A percentile compares a stretch with the other conserved stretches of the same genome.
Evolutionary conservation across 1,284 basidiomycete genomes (phyloP).

Genomic region (Heterobasidion parviporum): DNA sequence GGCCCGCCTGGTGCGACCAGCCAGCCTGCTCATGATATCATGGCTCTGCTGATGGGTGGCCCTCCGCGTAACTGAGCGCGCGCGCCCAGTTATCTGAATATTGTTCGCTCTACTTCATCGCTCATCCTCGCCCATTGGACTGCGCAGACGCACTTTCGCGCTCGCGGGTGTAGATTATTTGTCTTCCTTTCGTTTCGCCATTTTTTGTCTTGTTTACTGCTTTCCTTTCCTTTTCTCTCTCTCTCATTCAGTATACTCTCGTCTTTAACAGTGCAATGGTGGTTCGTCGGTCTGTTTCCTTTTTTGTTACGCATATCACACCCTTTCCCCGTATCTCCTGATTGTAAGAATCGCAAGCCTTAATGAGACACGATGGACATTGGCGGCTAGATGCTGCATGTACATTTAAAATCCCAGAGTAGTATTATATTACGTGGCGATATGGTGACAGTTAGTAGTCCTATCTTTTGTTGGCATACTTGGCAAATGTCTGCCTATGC

Average conservation of each 20-base stretch:
- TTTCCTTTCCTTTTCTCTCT: neutral
- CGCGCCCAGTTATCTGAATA: neutral
- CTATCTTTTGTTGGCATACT: no score
- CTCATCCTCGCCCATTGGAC: neutral
- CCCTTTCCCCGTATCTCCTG: neutral
- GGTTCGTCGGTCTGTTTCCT: neutral
- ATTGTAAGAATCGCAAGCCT: neutral
- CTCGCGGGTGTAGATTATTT: neutral
- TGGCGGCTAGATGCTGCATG: neutral
- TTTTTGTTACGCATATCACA: neutral
- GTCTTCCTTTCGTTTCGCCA: neutral
- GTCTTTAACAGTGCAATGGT: neutral
- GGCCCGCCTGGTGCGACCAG: constrained; percentile 34
- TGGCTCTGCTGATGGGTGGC: constrained; percentile 73
- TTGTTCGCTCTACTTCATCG: neutral
- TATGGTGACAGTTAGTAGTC: no score
- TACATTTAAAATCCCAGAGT: no score
- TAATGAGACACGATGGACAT: neutral
- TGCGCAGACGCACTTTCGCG: neutral
- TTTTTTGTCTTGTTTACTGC: neutral
- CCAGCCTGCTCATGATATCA: constrained; percentile 62
- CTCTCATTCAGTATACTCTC: neutral
- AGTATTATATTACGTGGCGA: no score
- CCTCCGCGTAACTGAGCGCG: constrained; percentile 45
- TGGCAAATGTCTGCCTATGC: no score